Base-by-base conservation (phyloP, 1,284 basidiomycete genomes). In the Austroboletus novae-zelandiae region DNA sequence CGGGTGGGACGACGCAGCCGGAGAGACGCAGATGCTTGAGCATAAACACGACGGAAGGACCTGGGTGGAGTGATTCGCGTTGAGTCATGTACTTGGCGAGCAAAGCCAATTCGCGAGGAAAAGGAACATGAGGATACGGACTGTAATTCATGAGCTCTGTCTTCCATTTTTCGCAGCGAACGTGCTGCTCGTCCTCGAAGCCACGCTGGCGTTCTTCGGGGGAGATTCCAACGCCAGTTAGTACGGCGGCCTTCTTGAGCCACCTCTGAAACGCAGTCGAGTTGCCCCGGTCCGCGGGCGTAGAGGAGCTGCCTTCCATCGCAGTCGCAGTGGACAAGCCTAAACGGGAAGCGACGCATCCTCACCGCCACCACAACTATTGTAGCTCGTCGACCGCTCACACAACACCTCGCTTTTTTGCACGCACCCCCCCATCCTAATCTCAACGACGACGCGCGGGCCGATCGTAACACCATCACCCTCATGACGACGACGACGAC, bases 1-100 rank as follows among this genome's bases (percentile, higher is more conserved):
- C 27, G 27, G 27, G 27, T 29, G 27, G 27, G 9, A 29, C 27
- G 27, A 9, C 27, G 27, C 27, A 29, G 10, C 27, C 27, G 27
- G 27, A 29, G 27, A 29, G 27, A 52, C 84, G 77, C 32, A 97
- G 79, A 61, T 95, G 93, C 60, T 92, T 88, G 44, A 94, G 76
- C 84, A 97, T 90, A 71, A 96, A 96, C 5, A 86, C 27, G 27
- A 29, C 27, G 27, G 27, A 29, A 9, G 27, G 92, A 65, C 92
- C 93, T 95, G 47, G 1, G 23, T 31, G 20, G 20, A 62, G 5
- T 40, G 25, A 43, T 34, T 39, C 27, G 20, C 30, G 49, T 42
- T 17, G 27, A 27, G 27, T 9, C 27, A 9, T 27, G 8, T 27
- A 27, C 27, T 50, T 43, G 31, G 43, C 37, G 36, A 20, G 34